Percentiles rank a stretch among this genome's conserved stretches.
Evolutionary conservation across 129 eudicot genomes (phyloP).

Genomic region (Chrysanthemum seticuspe): DNA sequence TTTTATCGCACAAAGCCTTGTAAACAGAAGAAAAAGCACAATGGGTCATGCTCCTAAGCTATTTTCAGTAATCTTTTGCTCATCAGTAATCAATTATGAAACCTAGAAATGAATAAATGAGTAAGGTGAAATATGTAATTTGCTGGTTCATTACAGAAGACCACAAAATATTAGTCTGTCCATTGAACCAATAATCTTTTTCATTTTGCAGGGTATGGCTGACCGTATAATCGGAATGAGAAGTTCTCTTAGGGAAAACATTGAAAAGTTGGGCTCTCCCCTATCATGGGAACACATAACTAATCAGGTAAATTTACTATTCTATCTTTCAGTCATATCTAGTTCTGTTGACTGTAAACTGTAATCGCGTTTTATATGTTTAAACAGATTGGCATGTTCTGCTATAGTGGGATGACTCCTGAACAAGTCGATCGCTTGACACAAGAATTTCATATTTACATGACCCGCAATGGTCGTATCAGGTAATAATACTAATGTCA

Average conservation of each 20-base stretch:
- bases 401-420: constrained; percentile 96
- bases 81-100: too few relatives aligned
- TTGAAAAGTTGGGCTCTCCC: constrained; percentile 83
- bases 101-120: not conserved
- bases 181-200: not conserved
- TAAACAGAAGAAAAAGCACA: too few relatives aligned
- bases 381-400: constrained; percentile 97
- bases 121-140: not conserved
- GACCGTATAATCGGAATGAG: constrained; percentile 97
- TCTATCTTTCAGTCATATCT: not conserved
- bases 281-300: constrained; percentile 96
- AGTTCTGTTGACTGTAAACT: not conserved
- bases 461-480: constrained; percentile 97
- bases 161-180: not conserved
- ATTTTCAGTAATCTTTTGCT: too few relatives aligned
- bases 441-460: constrained; percentile 74
- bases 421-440: constrained; percentile 97
- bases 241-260: constrained; percentile 71
- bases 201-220: constrained; percentile 72
- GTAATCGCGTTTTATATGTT: not conserved
- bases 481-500: constrained; percentile 49
- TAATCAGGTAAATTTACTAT: constrained; percentile 56
- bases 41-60: too few relatives aligned
- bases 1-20: too few relatives aligned
- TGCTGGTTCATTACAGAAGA: not conserved